Conservation (phyloP, 305 asterid species). For the Solanum aculeatissimum region DNA sequence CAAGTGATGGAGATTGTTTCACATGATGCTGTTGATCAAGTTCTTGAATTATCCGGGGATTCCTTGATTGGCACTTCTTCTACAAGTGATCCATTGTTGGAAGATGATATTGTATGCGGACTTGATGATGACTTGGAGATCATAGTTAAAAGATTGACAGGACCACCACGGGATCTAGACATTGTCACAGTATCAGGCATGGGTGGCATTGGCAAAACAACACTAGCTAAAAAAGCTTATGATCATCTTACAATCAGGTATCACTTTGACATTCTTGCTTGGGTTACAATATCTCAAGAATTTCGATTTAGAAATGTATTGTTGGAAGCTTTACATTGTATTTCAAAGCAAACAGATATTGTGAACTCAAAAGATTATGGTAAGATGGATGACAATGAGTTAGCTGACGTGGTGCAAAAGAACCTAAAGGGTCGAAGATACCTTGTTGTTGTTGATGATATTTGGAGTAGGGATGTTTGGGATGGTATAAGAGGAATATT, state of each 20-base stretch:
- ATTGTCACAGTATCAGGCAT: background rate
- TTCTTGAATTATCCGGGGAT: background rate
- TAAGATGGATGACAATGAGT: background rate
- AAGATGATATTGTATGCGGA: background rate
- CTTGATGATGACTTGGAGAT: background rate
- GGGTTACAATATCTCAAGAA: background rate
- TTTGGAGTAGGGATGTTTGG: background rate
- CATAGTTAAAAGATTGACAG: background rate
- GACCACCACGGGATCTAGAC: background rate
- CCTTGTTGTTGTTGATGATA: background rate
- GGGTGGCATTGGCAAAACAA: conserved; percentile 3
- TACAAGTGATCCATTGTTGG: background rate
- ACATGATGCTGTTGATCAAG: background rate
- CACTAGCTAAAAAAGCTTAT: background rate
- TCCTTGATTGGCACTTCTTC: background rate
- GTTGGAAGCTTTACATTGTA: background rate
- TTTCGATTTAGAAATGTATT: background rate
- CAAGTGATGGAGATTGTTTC: background rate
- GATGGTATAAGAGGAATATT: background rate
- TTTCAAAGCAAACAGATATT: background rate
- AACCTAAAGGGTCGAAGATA: background rate
- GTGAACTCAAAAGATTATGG: background rate
- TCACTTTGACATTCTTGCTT: background rate
- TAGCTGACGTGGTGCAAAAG: background rate
- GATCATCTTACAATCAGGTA: background rate